A percentile compares a stretch with the other conserved stretches of the same genome.
Evolutionary conservation across 257 asterid genomes (phyloP).

Genomic region (Voacanga thouarsii): DNA sequence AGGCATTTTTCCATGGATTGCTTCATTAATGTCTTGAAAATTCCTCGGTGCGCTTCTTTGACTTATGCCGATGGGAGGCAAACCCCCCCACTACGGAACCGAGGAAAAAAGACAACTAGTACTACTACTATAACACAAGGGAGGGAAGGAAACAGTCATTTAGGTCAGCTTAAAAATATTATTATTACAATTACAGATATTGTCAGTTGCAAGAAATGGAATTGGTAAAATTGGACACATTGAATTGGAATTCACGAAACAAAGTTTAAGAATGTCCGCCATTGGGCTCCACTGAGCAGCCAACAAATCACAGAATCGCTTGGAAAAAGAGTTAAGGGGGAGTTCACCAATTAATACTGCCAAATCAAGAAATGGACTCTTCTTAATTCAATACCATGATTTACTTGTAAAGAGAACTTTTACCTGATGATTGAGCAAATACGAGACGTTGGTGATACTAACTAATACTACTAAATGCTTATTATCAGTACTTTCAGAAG

Average conservation of each 20-base stretch:
- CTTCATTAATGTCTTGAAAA: neutral
- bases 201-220: neutral
- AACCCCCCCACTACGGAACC: neutral
- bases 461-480: neutral
- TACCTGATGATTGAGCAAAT: neutral
- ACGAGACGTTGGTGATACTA: too few species aligned
- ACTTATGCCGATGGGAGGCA: neutral
- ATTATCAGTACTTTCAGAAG: too few species aligned
- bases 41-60: neutral
- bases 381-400: neutral
- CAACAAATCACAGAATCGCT: slow-evolving; percentile 1
- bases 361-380: neutral
- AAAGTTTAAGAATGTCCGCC: neutral
- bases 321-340: neutral
- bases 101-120: neutral
- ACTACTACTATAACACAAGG: too few species aligned
- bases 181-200: too few species aligned
- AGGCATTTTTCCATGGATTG: neutral
- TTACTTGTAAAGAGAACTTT: neutral
- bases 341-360: neutral
- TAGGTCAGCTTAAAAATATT: neutral
- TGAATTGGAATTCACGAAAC: neutral
- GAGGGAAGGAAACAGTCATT: neutral
- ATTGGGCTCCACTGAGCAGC: neutral
- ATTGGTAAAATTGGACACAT: neutral